phyloP scores from a whole-genome alignment of 257 asterid genomes.

The Paulownia fortunei region DNA sequence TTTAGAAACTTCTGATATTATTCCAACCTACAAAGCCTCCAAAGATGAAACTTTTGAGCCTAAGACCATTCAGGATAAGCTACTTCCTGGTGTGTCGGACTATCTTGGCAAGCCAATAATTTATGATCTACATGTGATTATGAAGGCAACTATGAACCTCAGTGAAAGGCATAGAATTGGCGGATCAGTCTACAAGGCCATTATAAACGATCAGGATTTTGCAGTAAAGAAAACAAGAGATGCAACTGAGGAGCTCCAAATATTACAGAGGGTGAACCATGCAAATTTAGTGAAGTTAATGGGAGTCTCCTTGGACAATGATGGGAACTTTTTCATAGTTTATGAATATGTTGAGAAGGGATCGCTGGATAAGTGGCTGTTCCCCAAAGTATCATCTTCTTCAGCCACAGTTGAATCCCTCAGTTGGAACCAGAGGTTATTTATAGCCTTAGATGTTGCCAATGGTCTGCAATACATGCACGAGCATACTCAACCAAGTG shows the following conservation, averaged over 20 bases:
- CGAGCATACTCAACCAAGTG: slow-evolving; percentile 73
- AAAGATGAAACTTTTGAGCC: slow-evolving; percentile 31
- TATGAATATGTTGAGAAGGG: slow-evolving; percentile 74
- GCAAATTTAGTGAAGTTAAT: slow-evolving; percentile 68
- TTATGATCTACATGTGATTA: slow-evolving; percentile 59
- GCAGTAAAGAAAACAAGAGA: slow-evolving; percentile 71
- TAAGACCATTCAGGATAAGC: slow-evolving; percentile 59
- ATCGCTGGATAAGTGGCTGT: slow-evolving; percentile 69
- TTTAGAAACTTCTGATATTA: slow-evolving; percentile 39
- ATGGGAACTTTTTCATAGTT: slow-evolving; percentile 57
- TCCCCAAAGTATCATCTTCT: slow-evolving; percentile 36
- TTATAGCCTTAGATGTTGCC: slow-evolving; percentile 70
- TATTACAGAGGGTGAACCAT: slow-evolving; percentile 72
- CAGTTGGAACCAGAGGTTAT: slow-evolving; percentile 66
- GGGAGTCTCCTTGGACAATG: slow-evolving; percentile 66
- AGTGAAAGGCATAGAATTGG: slow-evolving; percentile 56
- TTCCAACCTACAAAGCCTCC: slow-evolving; percentile 33
- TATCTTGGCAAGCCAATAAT: slow-evolving; percentile 64
- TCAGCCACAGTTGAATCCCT: slow-evolving; percentile 38
- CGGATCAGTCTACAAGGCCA: slow-evolving; percentile 68
- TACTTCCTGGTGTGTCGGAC: slow-evolving; percentile 79
- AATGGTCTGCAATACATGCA: slow-evolving; percentile 88
- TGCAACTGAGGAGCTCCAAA: slow-evolving; percentile 59
- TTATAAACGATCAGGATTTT: slow-evolving; percentile 44
- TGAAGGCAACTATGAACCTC: slow-evolving; percentile 66